phyloP scores from a whole-genome alignment of 768 basidiomycete genomes.

The Suillus plorans region DNA sequence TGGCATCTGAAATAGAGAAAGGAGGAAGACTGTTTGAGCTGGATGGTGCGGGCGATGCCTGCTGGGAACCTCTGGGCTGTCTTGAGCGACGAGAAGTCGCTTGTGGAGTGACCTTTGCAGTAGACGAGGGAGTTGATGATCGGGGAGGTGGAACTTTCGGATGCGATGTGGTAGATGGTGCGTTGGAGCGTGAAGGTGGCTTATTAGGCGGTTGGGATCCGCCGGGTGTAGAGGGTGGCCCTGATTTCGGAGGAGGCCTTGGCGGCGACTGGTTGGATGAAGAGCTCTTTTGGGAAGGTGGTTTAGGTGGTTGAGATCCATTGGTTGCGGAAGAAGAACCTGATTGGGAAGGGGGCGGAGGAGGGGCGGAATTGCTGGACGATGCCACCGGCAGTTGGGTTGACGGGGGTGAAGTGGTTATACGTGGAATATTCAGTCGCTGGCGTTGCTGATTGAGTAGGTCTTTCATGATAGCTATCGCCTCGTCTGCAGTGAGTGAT shows the following conservation, averaged over 20 bases:
- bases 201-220: neutral
- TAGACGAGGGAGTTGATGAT: slow-evolving; percentile 5
- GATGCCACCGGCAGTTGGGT: slow-evolving; percentile 14
- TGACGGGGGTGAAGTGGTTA: neutral
- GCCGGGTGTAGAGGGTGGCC: slow-evolving; percentile 3
- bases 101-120: neutral
- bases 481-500: slow-evolving; percentile 28
- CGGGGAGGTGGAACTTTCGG: slow-evolving; percentile 7
- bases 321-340: slow-evolving; percentile 17
- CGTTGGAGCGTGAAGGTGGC: neutral
- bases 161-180: neutral
- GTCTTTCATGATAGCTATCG: slow-evolving; percentile 24
- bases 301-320: slow-evolving; percentile 19
- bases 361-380: slow-evolving; percentile 19
- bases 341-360: slow-evolving; percentile 24
- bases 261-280: slow-evolving; percentile 15
- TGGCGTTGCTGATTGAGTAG: slow-evolving; percentile 26
- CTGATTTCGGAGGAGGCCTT: slow-evolving; percentile 13
- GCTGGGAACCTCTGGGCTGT: neutral
- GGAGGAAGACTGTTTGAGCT: neutral
- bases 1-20: neutral
- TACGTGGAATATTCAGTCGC: slow-evolving; percentile 24
- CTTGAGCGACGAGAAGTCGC: neutral
- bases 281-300: slow-evolving; percentile 1
- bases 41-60: neutral